phyloP scores from a whole-genome alignment of 2,329 filamentous ascomycete genomes.

The Nemania diffusa region DNA sequence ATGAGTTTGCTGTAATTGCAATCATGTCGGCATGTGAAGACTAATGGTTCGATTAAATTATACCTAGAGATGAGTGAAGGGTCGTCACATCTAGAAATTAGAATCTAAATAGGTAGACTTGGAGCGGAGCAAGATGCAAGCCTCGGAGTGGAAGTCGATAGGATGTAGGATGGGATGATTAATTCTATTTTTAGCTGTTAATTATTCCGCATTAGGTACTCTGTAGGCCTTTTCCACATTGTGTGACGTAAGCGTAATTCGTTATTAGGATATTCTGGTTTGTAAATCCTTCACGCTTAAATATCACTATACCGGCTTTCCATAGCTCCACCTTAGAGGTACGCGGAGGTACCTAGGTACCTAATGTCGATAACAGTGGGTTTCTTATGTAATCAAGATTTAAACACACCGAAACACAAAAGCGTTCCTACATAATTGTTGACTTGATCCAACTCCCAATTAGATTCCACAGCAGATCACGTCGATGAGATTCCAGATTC shows the following conservation, averaged over 20 bases:
- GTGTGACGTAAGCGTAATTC: neutral
- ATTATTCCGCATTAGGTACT: neutral
- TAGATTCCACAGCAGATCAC: neutral
- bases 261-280: conserved; percentile 5
- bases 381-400: neutral
- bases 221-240: neutral
- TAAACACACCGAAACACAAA: too few species aligned
- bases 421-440: neutral
- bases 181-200: conserved; percentile 21
- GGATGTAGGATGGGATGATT: too few species aligned
- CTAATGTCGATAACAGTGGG: too few species aligned
- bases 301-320: neutral
- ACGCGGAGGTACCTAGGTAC: too few species aligned
- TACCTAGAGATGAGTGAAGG: neutral
- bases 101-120: neutral
- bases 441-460: neutral
- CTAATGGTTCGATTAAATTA: neutral
- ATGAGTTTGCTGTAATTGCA: conserved; percentile 4
- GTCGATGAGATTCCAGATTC: neutral
- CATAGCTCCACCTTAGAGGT: too few species aligned
- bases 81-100: too few species aligned
- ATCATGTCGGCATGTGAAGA: neutral
- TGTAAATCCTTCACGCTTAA: neutral
- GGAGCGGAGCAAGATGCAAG: neutral
- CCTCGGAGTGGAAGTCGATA: conserved; percentile 2